Evolutionary conservation across 805 yeast genomes (phyloP).

Genomic region (Starmerella apicola): DNA sequence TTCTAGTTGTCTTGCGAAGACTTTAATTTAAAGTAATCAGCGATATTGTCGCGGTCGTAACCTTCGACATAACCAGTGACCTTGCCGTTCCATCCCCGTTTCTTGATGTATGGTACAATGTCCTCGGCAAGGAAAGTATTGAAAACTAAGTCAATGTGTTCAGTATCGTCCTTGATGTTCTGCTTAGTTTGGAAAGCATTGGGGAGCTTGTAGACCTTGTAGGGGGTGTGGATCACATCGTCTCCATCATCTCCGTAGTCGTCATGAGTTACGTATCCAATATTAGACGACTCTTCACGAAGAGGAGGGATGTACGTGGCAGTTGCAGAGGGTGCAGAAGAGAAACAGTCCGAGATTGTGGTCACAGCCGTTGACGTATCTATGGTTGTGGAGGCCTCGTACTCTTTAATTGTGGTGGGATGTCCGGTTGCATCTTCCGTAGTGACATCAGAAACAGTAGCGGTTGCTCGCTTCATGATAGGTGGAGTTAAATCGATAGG

Average conservation of each 20-base stretch:
- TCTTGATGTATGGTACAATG: conserved; percentile 33
- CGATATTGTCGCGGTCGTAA: no score
- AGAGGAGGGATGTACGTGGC: conserved; percentile 4
- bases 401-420: not conserved
- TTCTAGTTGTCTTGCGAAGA: not conserved
- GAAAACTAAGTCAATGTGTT: conserved; percentile 40
- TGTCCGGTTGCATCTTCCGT: not conserved
- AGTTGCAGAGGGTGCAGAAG: not conserved
- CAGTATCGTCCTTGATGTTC: conserved; percentile 23
- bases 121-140: conserved; percentile 55
- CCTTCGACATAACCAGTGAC: conserved; percentile 6
- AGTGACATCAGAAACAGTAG: no score
- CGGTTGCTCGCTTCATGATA: not conserved
- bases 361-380: no score
- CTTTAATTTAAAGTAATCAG: conserved; percentile 12
- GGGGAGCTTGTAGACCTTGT: conserved; percentile 50
- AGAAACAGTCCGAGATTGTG: not conserved
- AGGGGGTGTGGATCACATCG: conserved; percentile 52
- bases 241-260: conserved; percentile 82
- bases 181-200: conserved; percentile 52
- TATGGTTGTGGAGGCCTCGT: not conserved
- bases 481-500: no score
- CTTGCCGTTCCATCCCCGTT: conserved; percentile 5
- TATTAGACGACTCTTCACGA: not conserved
- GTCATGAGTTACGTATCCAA: conserved; percentile 69